Conservation (phyloP, 2,329 filamentous ascomycete genomes). For the Helotiales sp. region DNA sequence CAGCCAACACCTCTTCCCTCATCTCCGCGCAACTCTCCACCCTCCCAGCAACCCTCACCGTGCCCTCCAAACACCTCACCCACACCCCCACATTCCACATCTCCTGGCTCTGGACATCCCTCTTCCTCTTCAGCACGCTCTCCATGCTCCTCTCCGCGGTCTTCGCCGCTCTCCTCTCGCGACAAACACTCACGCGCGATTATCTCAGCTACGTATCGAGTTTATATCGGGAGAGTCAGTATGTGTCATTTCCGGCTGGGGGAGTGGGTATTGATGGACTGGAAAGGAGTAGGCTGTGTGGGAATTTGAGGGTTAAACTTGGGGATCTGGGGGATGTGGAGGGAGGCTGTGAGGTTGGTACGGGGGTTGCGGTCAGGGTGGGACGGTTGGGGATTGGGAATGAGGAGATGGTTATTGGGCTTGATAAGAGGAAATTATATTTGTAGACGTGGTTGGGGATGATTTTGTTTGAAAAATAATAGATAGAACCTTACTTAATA, state of each 20-base stretch:
- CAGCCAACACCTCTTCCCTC: conserved; percentile 7
- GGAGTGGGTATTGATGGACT: conserved; percentile 24
- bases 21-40: conserved; percentile 14
- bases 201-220: conserved; percentile 29
- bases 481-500: neutral
- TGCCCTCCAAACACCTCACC: conserved; percentile 16
- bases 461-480: neutral
- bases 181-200: conserved; percentile 15
- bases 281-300: conserved; percentile 18
- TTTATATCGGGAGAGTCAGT: conserved; percentile 23
- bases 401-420: conserved; percentile 11
- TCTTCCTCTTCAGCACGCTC: conserved; percentile 26
- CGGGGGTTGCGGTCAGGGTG: conserved; percentile 31
- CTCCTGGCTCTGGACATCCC: conserved; percentile 20
- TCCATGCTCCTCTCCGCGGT: conserved; percentile 25
- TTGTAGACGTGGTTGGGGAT: conserved; percentile 16
- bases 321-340: conserved; percentile 35
- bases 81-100: conserved; percentile 1
- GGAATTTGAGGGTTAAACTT: conserved; percentile 27
- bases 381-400: conserved; percentile 25
- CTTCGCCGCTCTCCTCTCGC: conserved; percentile 19
- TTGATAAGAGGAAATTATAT: conserved; percentile 31
- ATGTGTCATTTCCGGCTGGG: conserved; percentile 25
- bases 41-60: conserved; percentile 18
- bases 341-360: conserved; percentile 28